Evolutionary conservation across 2,329 filamentous ascomycete species (phyloP), one percentile per base, ranked within the genome.

Genomic region (Cryphonectria carpinicola): DNA sequence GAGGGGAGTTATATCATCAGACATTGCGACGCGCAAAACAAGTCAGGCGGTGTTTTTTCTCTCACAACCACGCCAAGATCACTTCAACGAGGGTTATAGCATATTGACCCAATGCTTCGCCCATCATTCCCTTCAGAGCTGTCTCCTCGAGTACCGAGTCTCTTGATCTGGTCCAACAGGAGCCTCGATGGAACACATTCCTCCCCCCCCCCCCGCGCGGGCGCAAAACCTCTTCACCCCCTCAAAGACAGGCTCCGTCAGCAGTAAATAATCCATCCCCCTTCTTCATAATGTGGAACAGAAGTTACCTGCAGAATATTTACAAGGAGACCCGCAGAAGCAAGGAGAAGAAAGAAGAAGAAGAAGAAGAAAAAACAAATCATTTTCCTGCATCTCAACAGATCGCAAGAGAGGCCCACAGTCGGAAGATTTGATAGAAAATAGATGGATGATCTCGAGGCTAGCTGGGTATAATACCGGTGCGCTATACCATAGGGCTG

Each of bases 401-500:
- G 46, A n/a, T 49, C 19, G 22, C 19, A 2, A n/a, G 2, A 49
- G 17, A 49, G 46, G 19, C 46, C 46, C 43, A 46, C 43, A 46
- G 17, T 4, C 22, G 43, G 17, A 46, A 46, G 43, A 46, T 22
- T 22, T 46, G 17, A 54, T 54, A 54, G 22, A 13, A 25, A 13
- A 25, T 25, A 28, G 10, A 22, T 22, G 11, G 22, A 32, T 28
- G 25, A 32, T 19, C 54, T 58, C 25, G 54, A 58, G 54, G 25
- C n/a, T 32, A 28, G 58, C 58, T 39, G 58, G 58, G 32, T 39
- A 61, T 65, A 63, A 46, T 41, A 63, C 41, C 10, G 39, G 54
- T 19, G 54, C 37, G 62, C 54, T 71, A 71, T 69, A 69, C 28
- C 61, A n/a, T 43, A 61, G 32, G 39, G 70, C 54, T 46, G 49